Conservation (phyloP, 148 eudicot species). For the Pouteria glomerata region DNA sequence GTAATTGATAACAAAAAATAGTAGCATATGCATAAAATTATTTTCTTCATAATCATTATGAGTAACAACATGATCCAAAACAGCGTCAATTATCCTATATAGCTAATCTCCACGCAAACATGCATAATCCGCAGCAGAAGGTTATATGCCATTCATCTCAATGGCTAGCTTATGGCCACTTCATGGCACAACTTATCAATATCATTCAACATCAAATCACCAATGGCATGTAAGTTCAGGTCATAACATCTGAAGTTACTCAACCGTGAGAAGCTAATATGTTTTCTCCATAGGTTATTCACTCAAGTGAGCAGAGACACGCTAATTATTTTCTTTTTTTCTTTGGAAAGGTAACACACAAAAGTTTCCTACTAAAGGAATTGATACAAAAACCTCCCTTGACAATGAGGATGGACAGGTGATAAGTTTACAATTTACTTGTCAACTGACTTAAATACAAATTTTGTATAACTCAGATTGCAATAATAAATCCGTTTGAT, state of each 20-base stretch:
- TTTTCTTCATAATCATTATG: no score
- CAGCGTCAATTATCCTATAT: no score
- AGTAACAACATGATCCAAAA: no score
- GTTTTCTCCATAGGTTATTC: neutral
- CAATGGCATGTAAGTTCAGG: neutral
- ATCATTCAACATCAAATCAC: neutral
- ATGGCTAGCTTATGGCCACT: neutral
- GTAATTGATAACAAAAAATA: neutral
- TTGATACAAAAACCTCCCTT: neutral
- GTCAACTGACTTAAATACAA: neutral
- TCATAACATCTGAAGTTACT: no score
- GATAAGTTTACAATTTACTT: neutral
- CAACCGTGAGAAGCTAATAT: neutral
- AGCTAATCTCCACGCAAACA: no score
- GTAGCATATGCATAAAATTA: no score
- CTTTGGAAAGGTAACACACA: no score
- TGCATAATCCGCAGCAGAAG: neutral
- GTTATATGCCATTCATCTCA: neutral
- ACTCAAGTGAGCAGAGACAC: no score
- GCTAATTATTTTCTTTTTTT: no score
- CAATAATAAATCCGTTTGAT: neutral
- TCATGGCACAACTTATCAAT: neutral
- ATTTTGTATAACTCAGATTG: neutral
- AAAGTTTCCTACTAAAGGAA: neutral
- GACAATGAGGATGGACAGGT: neutral